phyloP scores from a whole-genome alignment of 2,329 filamentous ascomycete species.

The Ophiostoma sp. region DNA sequence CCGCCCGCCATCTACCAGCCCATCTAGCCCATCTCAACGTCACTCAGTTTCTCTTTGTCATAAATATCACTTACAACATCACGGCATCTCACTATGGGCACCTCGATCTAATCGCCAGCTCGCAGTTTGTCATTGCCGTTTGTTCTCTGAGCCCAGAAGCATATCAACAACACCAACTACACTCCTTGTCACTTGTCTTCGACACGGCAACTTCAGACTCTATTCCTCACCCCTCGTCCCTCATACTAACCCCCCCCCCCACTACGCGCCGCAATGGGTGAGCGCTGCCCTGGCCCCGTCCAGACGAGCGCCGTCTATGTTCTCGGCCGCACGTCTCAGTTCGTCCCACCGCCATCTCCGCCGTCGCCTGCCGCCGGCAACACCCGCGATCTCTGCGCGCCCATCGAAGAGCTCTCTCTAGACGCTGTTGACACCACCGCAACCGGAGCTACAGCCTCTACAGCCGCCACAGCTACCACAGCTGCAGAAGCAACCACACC shows the following conservation, averaged over 20 bases:
- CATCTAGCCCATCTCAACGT: not conserved
- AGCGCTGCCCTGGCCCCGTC: slow-evolving; percentile 37
- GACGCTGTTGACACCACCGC: slow-evolving; percentile 32
- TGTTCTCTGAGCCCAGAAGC: not conserved
- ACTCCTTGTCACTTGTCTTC: not conserved
- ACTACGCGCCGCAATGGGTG: slow-evolving; percentile 20
- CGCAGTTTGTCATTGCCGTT: not conserved
- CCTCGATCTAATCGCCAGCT: slow-evolving; percentile 5
- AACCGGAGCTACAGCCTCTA: not conserved
- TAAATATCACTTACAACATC: not conserved
- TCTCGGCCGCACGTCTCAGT: slow-evolving; percentile 37
- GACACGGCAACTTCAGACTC: not conserved
- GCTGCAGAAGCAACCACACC: not conserved
- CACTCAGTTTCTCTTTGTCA: slow-evolving; percentile 1
- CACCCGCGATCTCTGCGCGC: slow-evolving; percentile 32
- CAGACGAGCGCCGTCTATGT: slow-evolving; percentile 50
- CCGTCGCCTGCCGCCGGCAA: slow-evolving; percentile 42
- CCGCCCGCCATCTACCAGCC: not conserved
- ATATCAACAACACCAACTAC: not conserved
- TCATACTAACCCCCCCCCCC: not conserved
- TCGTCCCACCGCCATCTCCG: slow-evolving; percentile 46
- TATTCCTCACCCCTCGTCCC: not conserved
- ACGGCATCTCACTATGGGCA: slow-evolving; percentile 13
- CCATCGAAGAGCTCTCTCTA: slow-evolving; percentile 37
- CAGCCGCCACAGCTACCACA: not conserved